phyloP scores from a whole-genome alignment of 169 alveolate genomes.

The Plasmodium sp. region DNA sequence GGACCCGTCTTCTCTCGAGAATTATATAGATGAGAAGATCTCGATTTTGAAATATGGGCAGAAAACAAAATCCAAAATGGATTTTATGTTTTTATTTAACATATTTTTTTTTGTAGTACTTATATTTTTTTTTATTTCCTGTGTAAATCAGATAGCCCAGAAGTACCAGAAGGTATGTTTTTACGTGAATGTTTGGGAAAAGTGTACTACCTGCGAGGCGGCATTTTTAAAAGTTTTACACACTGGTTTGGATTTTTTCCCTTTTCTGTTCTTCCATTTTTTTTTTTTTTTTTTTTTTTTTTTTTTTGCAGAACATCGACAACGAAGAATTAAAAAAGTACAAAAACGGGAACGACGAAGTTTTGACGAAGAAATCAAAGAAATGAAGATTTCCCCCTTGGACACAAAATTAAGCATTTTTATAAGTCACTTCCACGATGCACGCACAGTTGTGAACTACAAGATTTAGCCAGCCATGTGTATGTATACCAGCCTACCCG shows the following conservation, averaged over 20 bases:
- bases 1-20: conserved; percentile 32
- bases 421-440: background rate
- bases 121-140: conserved; percentile 65
- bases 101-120: conserved; percentile 69
- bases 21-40: conserved; percentile 39
- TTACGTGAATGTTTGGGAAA: background rate
- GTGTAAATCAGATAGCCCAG: conserved; percentile 73
- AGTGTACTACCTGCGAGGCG: background rate
- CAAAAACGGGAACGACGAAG: background rate
- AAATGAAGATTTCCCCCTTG: background rate
- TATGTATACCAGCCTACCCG: background rate
- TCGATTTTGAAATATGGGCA: conserved; percentile 61
- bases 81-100: conserved; percentile 72
- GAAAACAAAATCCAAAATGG: conserved; percentile 27
- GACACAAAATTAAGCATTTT: background rate
- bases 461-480: background rate
- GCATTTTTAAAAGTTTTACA: background rate
- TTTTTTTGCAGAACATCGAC: conserved; percentile 54
- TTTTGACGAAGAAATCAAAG: conserved; percentile 4
- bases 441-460: background rate
- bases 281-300: background rate
- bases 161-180: conserved; percentile 51
- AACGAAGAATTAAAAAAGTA: conserved; percentile 53
- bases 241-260: background rate
- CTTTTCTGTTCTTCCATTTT: background rate